Percentiles rank a stretch among this genome's conserved stretches.
Conservation (phyloP, 2,329 filamentous ascomycete species). For the Ceratocystis lukuohia region DNA sequence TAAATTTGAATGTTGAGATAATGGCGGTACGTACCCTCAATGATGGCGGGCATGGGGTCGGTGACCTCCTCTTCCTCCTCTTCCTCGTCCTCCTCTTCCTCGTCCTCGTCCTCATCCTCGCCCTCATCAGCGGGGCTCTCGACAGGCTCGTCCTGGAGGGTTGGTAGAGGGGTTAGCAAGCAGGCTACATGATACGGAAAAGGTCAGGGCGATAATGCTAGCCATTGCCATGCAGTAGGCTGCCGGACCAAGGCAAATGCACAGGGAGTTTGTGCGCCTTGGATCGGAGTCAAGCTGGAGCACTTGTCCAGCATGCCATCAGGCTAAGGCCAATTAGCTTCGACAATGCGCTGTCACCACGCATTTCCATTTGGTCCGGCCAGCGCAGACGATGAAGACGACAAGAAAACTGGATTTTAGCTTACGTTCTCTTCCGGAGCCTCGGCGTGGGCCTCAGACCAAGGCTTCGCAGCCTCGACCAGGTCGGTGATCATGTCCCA, state of each 20-base stretch:
- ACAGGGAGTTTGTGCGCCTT: no score
- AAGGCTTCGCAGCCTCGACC: constrained; percentile 51
- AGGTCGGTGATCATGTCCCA: constrained; percentile 52
- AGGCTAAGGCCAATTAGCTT: neutral
- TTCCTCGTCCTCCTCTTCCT: constrained; percentile 54
- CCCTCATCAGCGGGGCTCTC: constrained; percentile 30
- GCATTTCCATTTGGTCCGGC: neutral
- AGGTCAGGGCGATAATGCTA: no score
- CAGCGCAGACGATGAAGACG: neutral
- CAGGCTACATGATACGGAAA: no score
- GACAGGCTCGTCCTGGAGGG: constrained; percentile 22
- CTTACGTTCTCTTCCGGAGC: constrained; percentile 49
- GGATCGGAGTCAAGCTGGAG: neutral
- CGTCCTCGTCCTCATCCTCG: constrained; percentile 40
- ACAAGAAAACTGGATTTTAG: neutral
- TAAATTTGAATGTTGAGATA: neutral
- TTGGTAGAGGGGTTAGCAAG: constrained; percentile 26
- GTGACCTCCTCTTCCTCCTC: constrained; percentile 72
- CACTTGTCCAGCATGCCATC: no score
- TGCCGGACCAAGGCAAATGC: neutral
- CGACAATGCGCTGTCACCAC: neutral
- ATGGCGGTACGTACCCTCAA: constrained; percentile 60
- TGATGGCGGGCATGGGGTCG: constrained; percentile 75
- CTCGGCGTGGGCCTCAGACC: constrained; percentile 51
- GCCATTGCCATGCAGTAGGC: no score